These are phyloP conservation scores for Phaffia australis DNA, from an alignment of 768 basidiomycete species.

Conservation along the genomic window DNA sequence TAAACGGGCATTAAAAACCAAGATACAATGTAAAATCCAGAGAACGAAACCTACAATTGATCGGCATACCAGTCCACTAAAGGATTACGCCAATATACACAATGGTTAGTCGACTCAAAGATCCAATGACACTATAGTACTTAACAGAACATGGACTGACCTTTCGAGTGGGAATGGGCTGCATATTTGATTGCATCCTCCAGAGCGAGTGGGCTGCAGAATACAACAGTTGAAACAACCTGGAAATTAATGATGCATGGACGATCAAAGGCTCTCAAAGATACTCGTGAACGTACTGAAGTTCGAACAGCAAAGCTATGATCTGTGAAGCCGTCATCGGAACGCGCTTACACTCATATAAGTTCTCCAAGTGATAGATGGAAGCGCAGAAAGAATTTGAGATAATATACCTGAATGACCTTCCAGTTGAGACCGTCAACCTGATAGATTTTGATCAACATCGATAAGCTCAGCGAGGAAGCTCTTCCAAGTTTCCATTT, in stretches of 20 bases:
- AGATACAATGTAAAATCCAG: too few relatives aligned
- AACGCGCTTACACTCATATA: neutral
- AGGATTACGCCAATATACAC: too few relatives aligned
- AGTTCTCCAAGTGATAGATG: neutral
- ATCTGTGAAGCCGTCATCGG: neutral
- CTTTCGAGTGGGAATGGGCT: conserved; percentile 19
- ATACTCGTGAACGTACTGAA: conserved; percentile 1
- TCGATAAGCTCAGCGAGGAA: neutral
- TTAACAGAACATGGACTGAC: neutral
- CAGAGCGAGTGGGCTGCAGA: conserved; percentile 4
- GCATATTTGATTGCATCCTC: conserved; percentile 21
- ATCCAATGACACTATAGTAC: too few relatives aligned
- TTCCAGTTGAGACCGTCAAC: conserved; percentile 22
- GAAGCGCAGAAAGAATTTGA: neutral
- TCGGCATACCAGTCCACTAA: too few relatives aligned
- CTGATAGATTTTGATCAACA: neutral
- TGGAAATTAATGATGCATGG: too few relatives aligned
- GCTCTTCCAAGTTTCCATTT: too few relatives aligned
- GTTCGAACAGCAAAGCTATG: conserved; percentile 10
- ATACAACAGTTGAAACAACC: too few relatives aligned
- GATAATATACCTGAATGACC: neutral
- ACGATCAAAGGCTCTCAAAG: too few relatives aligned
- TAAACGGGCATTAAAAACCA: neutral
- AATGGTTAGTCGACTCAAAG: too few relatives aligned
- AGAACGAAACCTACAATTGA: too few relatives aligned